Conservation (phyloP, 108 stramenopile species). For the Seminavis robusta region DNA sequence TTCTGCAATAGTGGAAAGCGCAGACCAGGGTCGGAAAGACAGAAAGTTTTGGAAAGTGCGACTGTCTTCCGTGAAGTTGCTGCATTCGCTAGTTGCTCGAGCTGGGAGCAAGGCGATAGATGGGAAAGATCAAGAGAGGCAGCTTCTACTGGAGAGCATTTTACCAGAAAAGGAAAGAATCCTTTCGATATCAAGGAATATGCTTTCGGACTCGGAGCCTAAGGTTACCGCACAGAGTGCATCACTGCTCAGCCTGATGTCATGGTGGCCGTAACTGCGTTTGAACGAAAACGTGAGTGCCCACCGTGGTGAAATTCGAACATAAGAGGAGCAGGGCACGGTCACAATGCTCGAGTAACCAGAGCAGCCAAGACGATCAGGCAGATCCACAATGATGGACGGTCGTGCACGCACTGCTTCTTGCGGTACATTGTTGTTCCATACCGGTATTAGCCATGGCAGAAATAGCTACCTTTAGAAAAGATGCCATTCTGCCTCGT, state of each 20-base stretch:
- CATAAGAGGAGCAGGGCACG: too few relatives aligned
- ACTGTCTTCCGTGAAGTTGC: constrained; percentile 19
- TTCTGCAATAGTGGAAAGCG: constrained; percentile 35
- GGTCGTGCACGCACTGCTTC: too few relatives aligned
- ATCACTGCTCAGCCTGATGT: constrained; percentile 41
- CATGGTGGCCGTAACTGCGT: constrained; percentile 57
- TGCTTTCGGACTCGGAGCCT: constrained; percentile 63
- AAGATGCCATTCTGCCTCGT: too few relatives aligned
- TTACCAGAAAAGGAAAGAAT: constrained; percentile 78
- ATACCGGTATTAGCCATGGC: too few relatives aligned
- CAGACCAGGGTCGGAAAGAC: constrained; percentile 51
- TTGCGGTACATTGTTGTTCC: too few relatives aligned
- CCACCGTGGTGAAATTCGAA: too few relatives aligned
- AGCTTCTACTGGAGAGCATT: constrained; percentile 63
- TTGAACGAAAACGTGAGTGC: neutral
- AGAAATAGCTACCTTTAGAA: too few relatives aligned
- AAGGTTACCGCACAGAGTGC: constrained; percentile 62
- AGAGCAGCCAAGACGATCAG: too few relatives aligned
- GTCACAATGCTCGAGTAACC: too few relatives aligned
- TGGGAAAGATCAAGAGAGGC: constrained; percentile 22
- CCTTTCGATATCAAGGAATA: constrained; percentile 31
- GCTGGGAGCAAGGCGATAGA: constrained; percentile 22
- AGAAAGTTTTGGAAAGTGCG: constrained; percentile 83
- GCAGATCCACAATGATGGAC: too few relatives aligned
- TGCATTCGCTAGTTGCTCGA: constrained; percentile 40